These are phyloP conservation scores for Boletus albobrunnescens DNA, from an alignment of 1,284 basidiomycete species.

Conservation along the genomic window DNA sequence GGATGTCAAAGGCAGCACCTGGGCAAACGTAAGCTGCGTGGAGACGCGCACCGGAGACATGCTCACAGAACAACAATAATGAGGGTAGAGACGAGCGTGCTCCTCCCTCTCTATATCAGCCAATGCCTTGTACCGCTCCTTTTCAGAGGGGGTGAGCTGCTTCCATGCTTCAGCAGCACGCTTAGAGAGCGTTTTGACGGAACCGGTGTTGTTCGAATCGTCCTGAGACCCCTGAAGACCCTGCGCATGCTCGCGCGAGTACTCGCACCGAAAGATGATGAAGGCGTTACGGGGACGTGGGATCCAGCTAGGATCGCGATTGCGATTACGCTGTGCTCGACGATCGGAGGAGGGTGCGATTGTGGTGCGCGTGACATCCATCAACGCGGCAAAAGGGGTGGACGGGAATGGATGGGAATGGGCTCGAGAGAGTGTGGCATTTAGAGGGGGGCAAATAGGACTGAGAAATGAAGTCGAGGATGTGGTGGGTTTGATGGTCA, in stretches of 20 bases:
- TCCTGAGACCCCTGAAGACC: slow-evolving; percentile 17
- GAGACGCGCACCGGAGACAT: slow-evolving; percentile 95
- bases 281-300: slow-evolving; percentile 85
- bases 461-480: slow-evolving; percentile 8
- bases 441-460: slow-evolving; percentile 18
- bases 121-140: slow-evolving; percentile 44
- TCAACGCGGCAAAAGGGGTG: not conserved
- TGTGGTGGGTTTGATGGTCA: slow-evolving; percentile 8
- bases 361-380: not conserved
- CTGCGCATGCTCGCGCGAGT: slow-evolving; percentile 40
- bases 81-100: slow-evolving; percentile 51
- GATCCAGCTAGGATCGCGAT: slow-evolving; percentile 57
- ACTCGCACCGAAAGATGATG: slow-evolving; percentile 84
- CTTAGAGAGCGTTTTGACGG: slow-evolving; percentile 53
- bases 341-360: slow-evolving; percentile 32
- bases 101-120: slow-evolving; percentile 52
- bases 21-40: slow-evolving; percentile 98
- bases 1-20: slow-evolving; percentile 96
- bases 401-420: not conserved
- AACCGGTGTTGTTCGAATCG: slow-evolving; percentile 18
- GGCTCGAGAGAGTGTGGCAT: not conserved
- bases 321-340: slow-evolving; percentile 33
- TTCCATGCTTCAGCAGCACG: slow-evolving; percentile 61
- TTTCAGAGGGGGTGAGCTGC: slow-evolving; percentile 42
- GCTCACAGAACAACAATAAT: slow-evolving; percentile 90